These are phyloP conservation scores for Capsicum chinense DNA, from an alignment of 257 asterid genomes.

Conservation along the genomic window DNA sequence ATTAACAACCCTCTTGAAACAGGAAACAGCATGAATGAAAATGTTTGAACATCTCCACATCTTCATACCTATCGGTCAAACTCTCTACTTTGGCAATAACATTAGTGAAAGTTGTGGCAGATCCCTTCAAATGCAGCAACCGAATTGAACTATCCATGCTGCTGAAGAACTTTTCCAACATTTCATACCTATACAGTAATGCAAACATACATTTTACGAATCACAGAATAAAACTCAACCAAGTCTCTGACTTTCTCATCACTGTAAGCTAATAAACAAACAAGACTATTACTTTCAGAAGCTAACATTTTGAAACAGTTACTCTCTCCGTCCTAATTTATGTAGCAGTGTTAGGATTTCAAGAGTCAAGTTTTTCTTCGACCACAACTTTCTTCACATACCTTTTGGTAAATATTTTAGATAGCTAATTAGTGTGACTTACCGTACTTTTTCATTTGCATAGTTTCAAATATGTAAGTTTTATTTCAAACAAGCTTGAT, in stretches of 20 bases:
- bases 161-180: conserved; percentile 73
- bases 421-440: too few relatives aligned
- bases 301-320: too few relatives aligned
- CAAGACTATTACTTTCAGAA: too few relatives aligned
- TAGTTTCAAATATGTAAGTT: too few relatives aligned
- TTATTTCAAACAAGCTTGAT: too few relatives aligned
- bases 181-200: conserved; percentile 47
- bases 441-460: too few relatives aligned
- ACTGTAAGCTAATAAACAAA: too few relatives aligned
- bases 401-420: too few relatives aligned
- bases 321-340: too few relatives aligned
- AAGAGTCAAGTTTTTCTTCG: too few relatives aligned
- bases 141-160: conserved; percentile 83
- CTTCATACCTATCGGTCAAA: conserved; percentile 71
- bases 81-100: conserved; percentile 62
- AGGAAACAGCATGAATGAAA: neutral
- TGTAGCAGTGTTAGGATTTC: too few relatives aligned
- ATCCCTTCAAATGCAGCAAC: conserved; percentile 66
- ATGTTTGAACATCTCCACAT: neutral
- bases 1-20: neutral
- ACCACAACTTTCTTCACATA: too few relatives aligned
- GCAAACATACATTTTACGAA: neutral
- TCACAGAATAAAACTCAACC: neutral
- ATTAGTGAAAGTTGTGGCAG: conserved; percentile 58
- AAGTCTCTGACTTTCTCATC: neutral